These are phyloP conservation scores for Panus rudis DNA, from an alignment of 768 basidiomycete genomes.

Conservation along the genomic window DNA sequence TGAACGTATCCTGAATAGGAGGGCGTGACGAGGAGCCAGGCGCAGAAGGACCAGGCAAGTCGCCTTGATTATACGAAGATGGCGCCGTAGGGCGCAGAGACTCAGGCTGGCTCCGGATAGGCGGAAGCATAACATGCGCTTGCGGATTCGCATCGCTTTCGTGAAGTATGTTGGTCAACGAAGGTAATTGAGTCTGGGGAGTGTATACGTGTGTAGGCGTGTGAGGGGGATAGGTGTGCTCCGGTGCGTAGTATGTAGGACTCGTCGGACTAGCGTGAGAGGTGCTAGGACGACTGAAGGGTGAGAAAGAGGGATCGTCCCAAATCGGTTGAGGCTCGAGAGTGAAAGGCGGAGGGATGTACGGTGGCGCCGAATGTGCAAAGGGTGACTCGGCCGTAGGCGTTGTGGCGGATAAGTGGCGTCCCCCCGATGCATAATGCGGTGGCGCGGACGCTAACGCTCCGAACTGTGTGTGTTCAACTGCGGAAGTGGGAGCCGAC, in stretches of 20 bases:
- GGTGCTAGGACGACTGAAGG: constrained; percentile 18
- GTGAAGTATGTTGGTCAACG: neutral
- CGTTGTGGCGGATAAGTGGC: too few species aligned
- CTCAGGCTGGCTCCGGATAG: constrained; percentile 2
- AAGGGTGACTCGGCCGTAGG: constrained; percentile 19
- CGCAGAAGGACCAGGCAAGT: too few species aligned
- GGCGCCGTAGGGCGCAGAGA: too few species aligned
- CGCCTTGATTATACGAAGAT: too few species aligned
- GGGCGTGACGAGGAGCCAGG: constrained; percentile 1
- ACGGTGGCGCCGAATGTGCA: constrained; percentile 12
- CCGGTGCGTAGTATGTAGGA: neutral
- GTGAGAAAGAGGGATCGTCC: constrained; percentile 39
- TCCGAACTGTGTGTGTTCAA: too few species aligned
- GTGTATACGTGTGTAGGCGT: neutral
- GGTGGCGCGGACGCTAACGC: too few species aligned
- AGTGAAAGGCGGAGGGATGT: constrained; percentile 51
- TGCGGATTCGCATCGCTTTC: neutral
- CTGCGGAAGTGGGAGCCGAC: constrained; percentile 17
- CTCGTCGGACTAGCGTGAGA: constrained; percentile 5
- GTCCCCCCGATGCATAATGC: too few species aligned
- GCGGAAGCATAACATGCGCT: neutral
- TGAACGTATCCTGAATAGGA: too few species aligned
- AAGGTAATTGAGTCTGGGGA: neutral
- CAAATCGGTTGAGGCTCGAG: constrained; percentile 64
- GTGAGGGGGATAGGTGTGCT: constrained; percentile 2